phyloP scores from a whole-genome alignment of 116 monocot genomes.

The Iris pallida region DNA sequence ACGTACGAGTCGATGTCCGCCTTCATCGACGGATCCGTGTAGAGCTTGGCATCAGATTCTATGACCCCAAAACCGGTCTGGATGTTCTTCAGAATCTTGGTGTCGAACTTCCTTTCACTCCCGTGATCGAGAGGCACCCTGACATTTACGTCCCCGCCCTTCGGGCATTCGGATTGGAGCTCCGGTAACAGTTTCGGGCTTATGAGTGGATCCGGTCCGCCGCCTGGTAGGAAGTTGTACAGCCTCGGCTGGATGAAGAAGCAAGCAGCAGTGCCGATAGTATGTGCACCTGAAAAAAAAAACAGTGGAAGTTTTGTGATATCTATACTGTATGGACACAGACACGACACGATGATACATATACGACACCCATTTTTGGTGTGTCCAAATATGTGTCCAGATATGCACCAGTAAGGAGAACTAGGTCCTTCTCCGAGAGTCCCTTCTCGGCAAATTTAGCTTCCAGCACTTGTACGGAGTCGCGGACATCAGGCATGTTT shows the following conservation, averaged over 20 bases:
- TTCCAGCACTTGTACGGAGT: slow-evolving; percentile 7
- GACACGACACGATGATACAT: too few species aligned
- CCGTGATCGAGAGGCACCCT: slow-evolving; percentile 10
- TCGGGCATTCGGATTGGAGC: slow-evolving; percentile 12
- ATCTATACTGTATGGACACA: too few species aligned
- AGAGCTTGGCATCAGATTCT: background rate
- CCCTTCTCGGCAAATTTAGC: slow-evolving; percentile 17
- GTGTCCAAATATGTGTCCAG: too few species aligned
- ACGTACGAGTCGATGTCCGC: slow-evolving; percentile 2
- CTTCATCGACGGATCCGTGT: slow-evolving; percentile 5
- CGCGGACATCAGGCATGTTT: slow-evolving; percentile 5
- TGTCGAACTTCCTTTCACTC: slow-evolving; percentile 1
- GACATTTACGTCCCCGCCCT: background rate
- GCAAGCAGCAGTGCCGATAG: slow-evolving; percentile 22
- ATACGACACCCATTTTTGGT: too few species aligned
- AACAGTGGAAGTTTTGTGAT: too few species aligned
- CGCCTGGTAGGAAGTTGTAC: slow-evolving; percentile 3
- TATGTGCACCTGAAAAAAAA: slow-evolving; percentile 22
- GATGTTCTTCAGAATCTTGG: slow-evolving; percentile 8
- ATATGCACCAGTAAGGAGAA: slow-evolving; percentile 16
- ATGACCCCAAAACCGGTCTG: slow-evolving; percentile 2
- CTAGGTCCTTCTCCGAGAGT: slow-evolving; percentile 16
- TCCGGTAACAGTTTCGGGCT: slow-evolving; percentile 9
- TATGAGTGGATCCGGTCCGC: slow-evolving; percentile 9
- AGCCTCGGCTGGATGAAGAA: slow-evolving; percentile 17